A percentile compares a stretch with the other conserved stretches of the same genome.
Evolutionary conservation across 306 rosid species (phyloP).

Genomic region (Crataegus laevigata): DNA sequence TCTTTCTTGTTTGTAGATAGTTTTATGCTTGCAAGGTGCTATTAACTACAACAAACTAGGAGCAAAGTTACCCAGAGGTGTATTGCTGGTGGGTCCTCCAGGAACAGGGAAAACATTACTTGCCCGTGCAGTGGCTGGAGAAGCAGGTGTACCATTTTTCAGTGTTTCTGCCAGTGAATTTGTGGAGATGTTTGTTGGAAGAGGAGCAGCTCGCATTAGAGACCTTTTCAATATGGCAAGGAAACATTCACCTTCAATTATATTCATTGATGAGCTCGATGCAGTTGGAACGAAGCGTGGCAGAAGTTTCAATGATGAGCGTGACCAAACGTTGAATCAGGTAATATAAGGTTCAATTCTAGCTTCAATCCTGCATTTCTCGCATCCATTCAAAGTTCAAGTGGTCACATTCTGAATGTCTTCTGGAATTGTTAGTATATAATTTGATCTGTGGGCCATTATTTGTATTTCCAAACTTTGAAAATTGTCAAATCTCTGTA

Average conservation of each 20-base stretch:
- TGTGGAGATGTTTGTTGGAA: constrained; percentile 92
- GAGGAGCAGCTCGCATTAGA: constrained; percentile 95
- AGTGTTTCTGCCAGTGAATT: constrained; percentile 96
- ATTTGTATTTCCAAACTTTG: background rate
- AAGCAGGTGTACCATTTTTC: constrained; percentile 93
- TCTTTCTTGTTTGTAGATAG: constrained; percentile 50
- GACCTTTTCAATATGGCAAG: constrained; percentile 84
- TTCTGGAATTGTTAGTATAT: background rate
- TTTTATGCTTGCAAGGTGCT: constrained; percentile 87
- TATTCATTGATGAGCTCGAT: constrained; percentile 95
- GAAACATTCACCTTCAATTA: constrained; percentile 72
- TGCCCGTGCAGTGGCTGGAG: constrained; percentile 98
- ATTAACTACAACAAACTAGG: constrained; percentile 78
- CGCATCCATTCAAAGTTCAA: background rate
- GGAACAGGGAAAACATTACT: constrained; percentile 96
- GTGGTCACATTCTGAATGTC: background rate
- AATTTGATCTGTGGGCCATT: background rate
- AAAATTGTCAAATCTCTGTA: background rate
- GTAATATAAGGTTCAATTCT: constrained; percentile 26
- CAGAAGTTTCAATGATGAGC: constrained; percentile 90
- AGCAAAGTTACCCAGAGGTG: constrained; percentile 89
- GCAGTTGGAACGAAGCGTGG: constrained; percentile 98
- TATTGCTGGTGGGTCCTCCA: constrained; percentile 89
- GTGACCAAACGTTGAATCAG: constrained; percentile 93
- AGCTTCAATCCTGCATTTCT: background rate